phyloP scores from a whole-genome alignment of 331 rosid species.

The Erythrophleum ivorense region DNA sequence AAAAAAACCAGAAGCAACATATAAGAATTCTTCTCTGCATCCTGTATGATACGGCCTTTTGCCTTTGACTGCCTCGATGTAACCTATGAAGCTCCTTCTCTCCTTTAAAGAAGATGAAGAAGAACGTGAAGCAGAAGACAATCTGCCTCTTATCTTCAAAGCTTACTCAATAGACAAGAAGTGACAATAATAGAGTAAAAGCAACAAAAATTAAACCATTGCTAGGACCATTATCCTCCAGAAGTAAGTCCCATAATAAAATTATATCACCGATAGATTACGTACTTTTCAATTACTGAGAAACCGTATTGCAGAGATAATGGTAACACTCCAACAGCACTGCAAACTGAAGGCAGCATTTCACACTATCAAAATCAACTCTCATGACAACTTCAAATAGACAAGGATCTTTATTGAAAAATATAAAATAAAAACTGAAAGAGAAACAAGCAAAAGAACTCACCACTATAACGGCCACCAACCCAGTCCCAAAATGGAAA shows the following conservation, averaged over 20 bases:
- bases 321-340: conserved; percentile 85
- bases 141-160: background rate
- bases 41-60: background rate
- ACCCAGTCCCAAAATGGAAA: conserved; percentile 96
- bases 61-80: too few species aligned
- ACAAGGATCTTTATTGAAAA: too few species aligned
- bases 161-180: conserved; percentile 4
- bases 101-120: too few species aligned
- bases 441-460: conserved; percentile 7
- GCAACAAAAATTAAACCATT: background rate
- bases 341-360: conserved; percentile 70
- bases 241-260: conserved; percentile 12
- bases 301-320: conserved; percentile 84
- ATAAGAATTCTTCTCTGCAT: background rate
- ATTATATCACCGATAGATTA: conserved; percentile 12
- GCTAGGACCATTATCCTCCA: conserved; percentile 1
- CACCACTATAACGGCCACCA: conserved; percentile 89
- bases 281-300: conserved; percentile 70
- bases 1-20: background rate
- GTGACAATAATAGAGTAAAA: conserved; percentile 2
- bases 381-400: conserved; percentile 12
- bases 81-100: background rate
- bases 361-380: conserved; percentile 32
- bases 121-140: conserved; percentile 11
- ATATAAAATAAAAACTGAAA: too few species aligned